Conservation (phyloP, 1,284 basidiomycete species). For the Pseudozyma pruni region DNA sequence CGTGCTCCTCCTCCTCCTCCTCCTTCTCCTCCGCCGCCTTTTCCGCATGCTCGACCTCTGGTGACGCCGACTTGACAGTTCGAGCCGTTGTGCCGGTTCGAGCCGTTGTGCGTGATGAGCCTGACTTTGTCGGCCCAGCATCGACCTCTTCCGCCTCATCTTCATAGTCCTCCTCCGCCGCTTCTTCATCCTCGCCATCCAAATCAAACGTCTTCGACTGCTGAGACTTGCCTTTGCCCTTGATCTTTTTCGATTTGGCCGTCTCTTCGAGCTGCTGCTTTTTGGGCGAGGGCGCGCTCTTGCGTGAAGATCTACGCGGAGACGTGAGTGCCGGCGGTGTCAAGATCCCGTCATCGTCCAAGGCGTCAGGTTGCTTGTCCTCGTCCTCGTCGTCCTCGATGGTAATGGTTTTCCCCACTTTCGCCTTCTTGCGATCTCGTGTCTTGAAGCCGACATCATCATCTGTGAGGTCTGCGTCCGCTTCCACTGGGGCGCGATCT, state of each 20-base stretch:
- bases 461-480: slow-evolving; percentile 28
- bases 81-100: too few species aligned
- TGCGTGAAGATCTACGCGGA: slow-evolving; percentile 18
- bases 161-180: slow-evolving; percentile 6
- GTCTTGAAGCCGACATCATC: slow-evolving; percentile 29
- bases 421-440: slow-evolving; percentile 21
- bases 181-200: not conserved
- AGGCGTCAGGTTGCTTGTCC: not conserved
- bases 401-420: not conserved
- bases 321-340: slow-evolving; percentile 23
- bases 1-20: slow-evolving; percentile 3
- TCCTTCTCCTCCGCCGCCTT: too few species aligned
- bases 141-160: not conserved
- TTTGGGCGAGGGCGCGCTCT: slow-evolving; percentile 24
- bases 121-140: too few species aligned
- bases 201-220: slow-evolving; percentile 22
- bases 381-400: slow-evolving; percentile 3
- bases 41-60: too few species aligned
- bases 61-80: slow-evolving; percentile 1
- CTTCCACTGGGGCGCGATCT: not conserved
- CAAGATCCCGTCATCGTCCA: slow-evolving; percentile 17
- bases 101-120: too few species aligned
- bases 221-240: slow-evolving; percentile 12
- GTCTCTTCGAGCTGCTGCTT: slow-evolving; percentile 12
- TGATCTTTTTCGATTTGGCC: slow-evolving; percentile 6